phyloP scores from a whole-genome alignment of 495 filamentous ascomycete species.

The Chaetomium tenue region DNA sequence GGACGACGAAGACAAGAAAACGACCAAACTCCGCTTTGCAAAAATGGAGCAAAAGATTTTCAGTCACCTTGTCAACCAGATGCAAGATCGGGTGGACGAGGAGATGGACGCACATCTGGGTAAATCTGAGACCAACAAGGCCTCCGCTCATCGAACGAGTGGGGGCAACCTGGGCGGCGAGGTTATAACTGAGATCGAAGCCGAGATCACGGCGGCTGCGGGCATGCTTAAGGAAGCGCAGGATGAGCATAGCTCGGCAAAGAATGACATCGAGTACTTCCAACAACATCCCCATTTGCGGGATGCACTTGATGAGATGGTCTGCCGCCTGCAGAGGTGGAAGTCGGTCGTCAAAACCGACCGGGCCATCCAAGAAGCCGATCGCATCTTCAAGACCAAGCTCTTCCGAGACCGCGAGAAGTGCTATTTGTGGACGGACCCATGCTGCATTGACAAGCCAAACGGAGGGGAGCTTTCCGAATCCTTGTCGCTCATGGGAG shows the following conservation, averaged over 20 bases:
- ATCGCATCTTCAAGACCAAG: constrained; percentile 38
- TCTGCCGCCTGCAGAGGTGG: constrained; percentile 37
- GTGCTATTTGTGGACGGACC: constrained; percentile 51
- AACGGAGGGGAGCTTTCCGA: constrained; percentile 42
- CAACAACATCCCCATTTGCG: constrained; percentile 30
- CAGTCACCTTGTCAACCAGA: constrained; percentile 16
- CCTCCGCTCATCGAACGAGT: neutral
- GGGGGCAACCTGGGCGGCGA: neutral
- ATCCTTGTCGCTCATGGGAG: constrained; percentile 48
- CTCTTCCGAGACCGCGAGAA: constrained; percentile 39
- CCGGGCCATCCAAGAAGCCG: constrained; percentile 34
- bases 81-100: constrained; percentile 3
- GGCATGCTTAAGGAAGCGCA: constrained; percentile 15
- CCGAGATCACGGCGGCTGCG: constrained; percentile 15
- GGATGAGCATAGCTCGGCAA: constrained; percentile 8
- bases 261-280: constrained; percentile 33
- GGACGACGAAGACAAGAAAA: constrained; percentile 9
- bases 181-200: constrained; percentile 23
- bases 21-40: constrained; percentile 22
- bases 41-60: constrained; percentile 26
- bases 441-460: constrained; percentile 50
- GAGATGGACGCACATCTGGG: neutral
- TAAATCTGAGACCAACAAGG: neutral
- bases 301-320: constrained; percentile 40
- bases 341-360: constrained; percentile 46